Base-by-base conservation (phyloP, 23 red algal genomes). In the Rhodosorus marinus region DNA sequence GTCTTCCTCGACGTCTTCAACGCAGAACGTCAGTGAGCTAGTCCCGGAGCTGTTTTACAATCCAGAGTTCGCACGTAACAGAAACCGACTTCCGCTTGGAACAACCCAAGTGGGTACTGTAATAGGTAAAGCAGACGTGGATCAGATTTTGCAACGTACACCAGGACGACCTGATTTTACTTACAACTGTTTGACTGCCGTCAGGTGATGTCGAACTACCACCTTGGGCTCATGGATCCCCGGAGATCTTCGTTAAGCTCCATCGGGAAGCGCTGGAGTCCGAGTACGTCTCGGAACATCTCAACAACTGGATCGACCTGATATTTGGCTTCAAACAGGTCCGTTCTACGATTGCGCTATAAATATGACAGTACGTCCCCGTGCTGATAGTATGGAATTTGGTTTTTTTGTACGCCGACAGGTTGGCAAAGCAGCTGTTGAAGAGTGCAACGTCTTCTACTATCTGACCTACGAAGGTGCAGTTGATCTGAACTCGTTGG, bases 251-350 rank as follows among this genome's bases (percentile, higher is more conserved):
- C 57, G 45, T 88, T n/a, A 50, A 59, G 4, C 47, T 54, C 17
- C 35, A 70, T 26, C 41, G 81, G 25, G 68, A 69, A 8, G 81
- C 81, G 1, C 33, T 88, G 7, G 81, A 88, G 31, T 49, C 52
- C 52, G 71, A 46, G 11, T 49, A 71, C 26, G 81, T 88, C 0
- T 88, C 81, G 11, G 9, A 45, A 2, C 51, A 46, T 38, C 14
- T 88, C 22, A 70, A 88, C 30, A 33, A 26, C 31, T 88, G 81
- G 81, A 78, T 88, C 45, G 81, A 88, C 50, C 38, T 88, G 4
- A 75, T 88, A 45, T 88, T 88, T 56, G 81, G 81, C 0, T 28
- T 88, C n/a, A 81, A 81, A 55, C 66, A 31, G 51, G 51, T 59
- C 20, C 66, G 32, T 38, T 22, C 60, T n/a, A n/a, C n/a, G n/a